These are phyloP conservation scores for Eucalyptus grandis DNA, from an alignment of 345 rosid species.

Conservation along the genomic window DNA sequence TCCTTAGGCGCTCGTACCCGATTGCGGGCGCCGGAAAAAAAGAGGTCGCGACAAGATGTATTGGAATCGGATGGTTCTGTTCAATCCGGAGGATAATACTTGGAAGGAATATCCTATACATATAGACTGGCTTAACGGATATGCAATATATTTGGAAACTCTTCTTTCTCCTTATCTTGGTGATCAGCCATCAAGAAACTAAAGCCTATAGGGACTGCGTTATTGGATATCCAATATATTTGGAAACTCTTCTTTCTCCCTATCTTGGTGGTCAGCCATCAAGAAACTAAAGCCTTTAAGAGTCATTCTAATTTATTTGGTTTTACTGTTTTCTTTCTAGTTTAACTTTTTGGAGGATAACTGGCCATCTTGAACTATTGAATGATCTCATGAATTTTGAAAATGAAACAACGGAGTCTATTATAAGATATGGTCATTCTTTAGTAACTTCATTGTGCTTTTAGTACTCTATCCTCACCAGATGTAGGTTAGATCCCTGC, in stretches of 20 bases:
- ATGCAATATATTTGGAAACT: too few species aligned
- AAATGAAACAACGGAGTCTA: not conserved
- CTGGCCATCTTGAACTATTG: not conserved
- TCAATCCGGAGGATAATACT: not conserved
- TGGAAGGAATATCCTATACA: not conserved
- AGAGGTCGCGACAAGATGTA: too few species aligned
- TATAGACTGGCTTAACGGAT: rapidly evolving
- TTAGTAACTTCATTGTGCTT: not conserved
- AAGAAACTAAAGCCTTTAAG: not conserved
- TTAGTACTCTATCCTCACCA: not conserved
- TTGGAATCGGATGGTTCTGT: not conserved
- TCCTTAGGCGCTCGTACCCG: too few species aligned
- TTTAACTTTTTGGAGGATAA: too few species aligned
- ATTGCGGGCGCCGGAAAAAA: too few species aligned
- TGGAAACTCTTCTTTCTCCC: too few species aligned
- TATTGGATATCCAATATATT: too few species aligned
- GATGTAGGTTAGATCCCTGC: not conserved
- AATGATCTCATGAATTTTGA: not conserved
- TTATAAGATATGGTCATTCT: not conserved
- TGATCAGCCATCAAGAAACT: too few species aligned
- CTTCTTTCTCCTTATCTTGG: too few species aligned
- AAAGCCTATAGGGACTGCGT: not conserved
- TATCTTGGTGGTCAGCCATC: too few species aligned
- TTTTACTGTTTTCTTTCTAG: not conserved
- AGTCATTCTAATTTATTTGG: not conserved